Evolutionary conservation across 495 filamentous ascomycete species (phyloP), one percentile per base, ranked within the genome.

Genomic region (Lentithecium fluviatile): DNA sequence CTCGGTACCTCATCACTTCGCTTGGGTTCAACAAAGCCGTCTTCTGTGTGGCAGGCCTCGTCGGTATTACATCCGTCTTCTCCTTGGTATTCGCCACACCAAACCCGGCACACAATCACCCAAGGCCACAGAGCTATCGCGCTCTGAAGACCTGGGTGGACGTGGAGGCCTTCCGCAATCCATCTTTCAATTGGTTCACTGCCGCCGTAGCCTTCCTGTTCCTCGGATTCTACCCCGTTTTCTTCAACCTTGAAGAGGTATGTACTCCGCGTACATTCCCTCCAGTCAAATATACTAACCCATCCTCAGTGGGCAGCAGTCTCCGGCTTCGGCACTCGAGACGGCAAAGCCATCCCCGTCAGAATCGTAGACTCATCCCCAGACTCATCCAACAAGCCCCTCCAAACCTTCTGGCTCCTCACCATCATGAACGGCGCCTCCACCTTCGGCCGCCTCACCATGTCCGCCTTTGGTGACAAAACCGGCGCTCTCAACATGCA

Each of bases 221-320:
- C 66, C 62, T 77, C 26, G 76, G 76, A 21, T 78, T 77, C 64
- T 77, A 77, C 48, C 68, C 75, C 5, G 61, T 79, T 3, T 75
- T 77, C 56, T 78, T 78, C 68, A 76, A 74, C 54, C 59, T 79
- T 24, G 73, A 77, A 53, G 76, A 76, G 56, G 70, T 69, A 60
- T 25, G 6, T 25, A 29, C 12, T 42, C 20, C 47, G n/a, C 32
- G 25, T 10, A n/a, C 24, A 17, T 36, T 1, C 21, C 25, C 24
- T 37, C 19, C 29, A 11, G 49, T 11, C 52, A 58, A 45, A 57
- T 45, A 46, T 52, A 32, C 42, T 13, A 38, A 32, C 10, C 29
- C 29, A 10, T 32, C 29, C 29, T 3, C 34, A 71, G 58, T 78
- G 77, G 77, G 76, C 77, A 8, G 64, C 74, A 24, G 47, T 52